These are phyloP conservation scores for Penicillium macrosclerotiorum DNA, from an alignment of 495 filamentous ascomycete species.

Conservation along the genomic window DNA sequence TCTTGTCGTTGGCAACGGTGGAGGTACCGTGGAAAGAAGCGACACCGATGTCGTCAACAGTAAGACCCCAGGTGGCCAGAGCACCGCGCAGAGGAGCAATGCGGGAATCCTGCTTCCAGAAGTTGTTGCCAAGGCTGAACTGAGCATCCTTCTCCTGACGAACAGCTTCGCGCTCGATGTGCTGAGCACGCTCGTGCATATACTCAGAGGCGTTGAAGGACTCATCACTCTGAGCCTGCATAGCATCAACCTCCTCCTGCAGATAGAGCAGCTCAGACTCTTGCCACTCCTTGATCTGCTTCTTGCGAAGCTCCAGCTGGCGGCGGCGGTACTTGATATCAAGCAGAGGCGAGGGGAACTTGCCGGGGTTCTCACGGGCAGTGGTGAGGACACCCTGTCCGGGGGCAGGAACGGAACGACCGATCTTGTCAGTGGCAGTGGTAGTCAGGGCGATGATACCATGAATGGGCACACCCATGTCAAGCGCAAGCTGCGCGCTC, in stretches of 20 bases:
- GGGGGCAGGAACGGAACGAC: conserved; percentile 92
- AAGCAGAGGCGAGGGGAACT: conserved; percentile 90
- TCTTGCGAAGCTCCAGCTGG: conserved; percentile 87
- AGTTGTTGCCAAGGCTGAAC: conserved; percentile 90
- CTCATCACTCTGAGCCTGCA: conserved; percentile 71
- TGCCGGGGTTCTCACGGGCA: conserved; percentile 83
- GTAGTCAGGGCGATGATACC: conserved; percentile 91
- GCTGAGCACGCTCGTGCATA: conserved; percentile 75
- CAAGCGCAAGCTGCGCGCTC: conserved; percentile 90
- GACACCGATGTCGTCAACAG: conserved; percentile 91
- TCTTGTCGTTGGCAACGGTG: conserved; percentile 99
- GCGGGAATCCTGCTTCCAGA: conserved; percentile 92
- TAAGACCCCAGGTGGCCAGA: conserved; percentile 95
- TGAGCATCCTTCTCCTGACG: conserved; percentile 91
- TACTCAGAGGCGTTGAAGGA: conserved; percentile 79
- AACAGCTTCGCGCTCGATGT: conserved; percentile 84
- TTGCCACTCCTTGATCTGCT: conserved; percentile 92
- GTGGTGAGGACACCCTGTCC: conserved; percentile 98
- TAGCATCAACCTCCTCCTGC: conserved; percentile 84
- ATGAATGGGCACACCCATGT: conserved; percentile 98
- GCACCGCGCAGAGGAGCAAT: conserved; percentile 95
- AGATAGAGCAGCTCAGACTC: conserved; percentile 91
- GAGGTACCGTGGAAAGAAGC: conserved; percentile 99
- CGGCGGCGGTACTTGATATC: conserved; percentile 96
- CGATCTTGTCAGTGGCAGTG: conserved; percentile 99